phyloP scores from a whole-genome alignment of 179 eudicot genomes.

The Nepenthes alata region DNA sequence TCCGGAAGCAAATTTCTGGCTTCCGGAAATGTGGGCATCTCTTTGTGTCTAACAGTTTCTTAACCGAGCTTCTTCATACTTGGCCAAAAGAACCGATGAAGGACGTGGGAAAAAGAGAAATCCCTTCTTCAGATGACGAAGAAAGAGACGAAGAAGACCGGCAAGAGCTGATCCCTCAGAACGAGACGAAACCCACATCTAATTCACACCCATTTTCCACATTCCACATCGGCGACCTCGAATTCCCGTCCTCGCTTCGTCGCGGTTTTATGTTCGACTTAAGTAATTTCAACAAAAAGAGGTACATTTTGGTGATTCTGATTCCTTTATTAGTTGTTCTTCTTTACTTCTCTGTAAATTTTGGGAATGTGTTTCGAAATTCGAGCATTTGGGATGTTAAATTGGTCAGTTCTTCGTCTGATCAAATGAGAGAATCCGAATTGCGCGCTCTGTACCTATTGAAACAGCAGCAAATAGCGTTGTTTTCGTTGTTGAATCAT shows the following conservation, averaged over 20 bases:
- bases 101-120: constrained; percentile 24
- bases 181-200: constrained; percentile 11
- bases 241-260: not conserved
- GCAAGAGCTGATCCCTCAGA: constrained; percentile 26
- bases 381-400: constrained; percentile 9
- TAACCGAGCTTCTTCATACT: not conserved
- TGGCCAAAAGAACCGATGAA: constrained; percentile 6
- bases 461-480: constrained; percentile 41
- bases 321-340: constrained; percentile 36
- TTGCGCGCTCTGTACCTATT: constrained; percentile 36
- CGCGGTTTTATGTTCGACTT: not conserved
- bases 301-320: constrained; percentile 33
- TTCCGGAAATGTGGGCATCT: not conserved
- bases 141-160: constrained; percentile 37
- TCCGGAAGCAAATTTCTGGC: not conserved
- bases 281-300: constrained; percentile 20
- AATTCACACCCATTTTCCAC: constrained; percentile 20
- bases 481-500: constrained; percentile 23
- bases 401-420: constrained; percentile 11
- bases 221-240: constrained; percentile 24
- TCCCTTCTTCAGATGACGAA: constrained; percentile 39
- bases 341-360: constrained; percentile 36
- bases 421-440: constrained; percentile 54
- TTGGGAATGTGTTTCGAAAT: constrained; percentile 23
- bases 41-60: not conserved